phyloP scores from a whole-genome alignment of 2,329 filamentous ascomycete species.

The Fusarium sp. region DNA sequence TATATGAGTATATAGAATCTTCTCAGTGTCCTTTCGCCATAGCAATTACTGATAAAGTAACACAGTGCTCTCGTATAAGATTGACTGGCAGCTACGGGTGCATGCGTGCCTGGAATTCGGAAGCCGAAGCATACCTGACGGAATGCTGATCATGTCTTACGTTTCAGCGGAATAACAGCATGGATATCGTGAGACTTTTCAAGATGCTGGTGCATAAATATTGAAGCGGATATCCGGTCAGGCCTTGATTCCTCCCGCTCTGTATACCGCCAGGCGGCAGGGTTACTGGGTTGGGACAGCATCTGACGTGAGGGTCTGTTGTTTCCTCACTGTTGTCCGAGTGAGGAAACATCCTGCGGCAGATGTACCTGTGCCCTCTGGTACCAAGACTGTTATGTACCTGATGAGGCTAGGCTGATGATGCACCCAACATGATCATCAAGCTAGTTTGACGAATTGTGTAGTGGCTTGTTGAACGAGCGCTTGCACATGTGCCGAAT shows the following conservation, averaged over 20 bases:
- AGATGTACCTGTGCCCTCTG: neutral
- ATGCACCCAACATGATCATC: neutral
- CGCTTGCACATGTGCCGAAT: neutral
- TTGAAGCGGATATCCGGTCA: neutral
- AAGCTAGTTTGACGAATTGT: neutral
- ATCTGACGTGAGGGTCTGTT: neutral
- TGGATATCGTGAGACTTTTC: too few relatives aligned
- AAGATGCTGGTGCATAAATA: neutral
- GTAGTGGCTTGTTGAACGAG: neutral
- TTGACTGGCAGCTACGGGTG: neutral
- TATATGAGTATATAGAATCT: fast-evolving
- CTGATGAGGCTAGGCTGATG: neutral
- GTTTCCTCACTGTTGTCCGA: neutral
- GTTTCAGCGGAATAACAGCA: neutral
- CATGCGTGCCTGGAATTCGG: neutral
- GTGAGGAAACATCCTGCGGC: too few relatives aligned
- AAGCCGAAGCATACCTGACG: neutral
- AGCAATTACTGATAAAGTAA: too few relatives aligned
- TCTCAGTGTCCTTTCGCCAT: too few relatives aligned
- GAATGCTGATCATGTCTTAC: neutral
- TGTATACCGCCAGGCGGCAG: neutral
- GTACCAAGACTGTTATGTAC: neutral
- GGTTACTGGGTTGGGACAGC: neutral
- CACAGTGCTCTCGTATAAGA: fast-evolving
- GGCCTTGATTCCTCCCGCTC: neutral